Conservation (phyloP, 2,329 filamentous ascomycete species). For the Apiospora koreana region DNA sequence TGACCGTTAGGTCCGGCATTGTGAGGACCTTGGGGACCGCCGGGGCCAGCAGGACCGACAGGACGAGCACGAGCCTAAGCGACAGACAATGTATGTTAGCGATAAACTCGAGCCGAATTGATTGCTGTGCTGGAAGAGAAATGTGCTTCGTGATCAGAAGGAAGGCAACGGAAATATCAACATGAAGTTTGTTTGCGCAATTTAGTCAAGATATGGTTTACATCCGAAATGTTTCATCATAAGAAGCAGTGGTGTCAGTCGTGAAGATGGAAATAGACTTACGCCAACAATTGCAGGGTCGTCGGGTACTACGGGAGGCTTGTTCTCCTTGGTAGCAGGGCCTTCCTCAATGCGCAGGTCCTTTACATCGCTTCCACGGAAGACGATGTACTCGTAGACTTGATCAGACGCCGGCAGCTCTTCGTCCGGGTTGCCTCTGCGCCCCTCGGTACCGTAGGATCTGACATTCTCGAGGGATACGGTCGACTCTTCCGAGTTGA, state of each 20-base stretch:
- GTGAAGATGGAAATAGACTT: slow-evolving; percentile 54
- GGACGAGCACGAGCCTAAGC: slow-evolving; percentile 40
- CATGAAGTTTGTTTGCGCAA: slow-evolving; percentile 87
- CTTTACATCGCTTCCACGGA: slow-evolving; percentile 97
- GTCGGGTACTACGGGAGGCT: slow-evolving; percentile 79
- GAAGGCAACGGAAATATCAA: slow-evolving; percentile 99
- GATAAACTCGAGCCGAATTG: background rate
- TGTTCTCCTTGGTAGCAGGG: slow-evolving; percentile 71
- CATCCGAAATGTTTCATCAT: slow-evolving; percentile 99
- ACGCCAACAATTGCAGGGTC: slow-evolving; percentile 97
- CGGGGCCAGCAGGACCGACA: slow-evolving; percentile 25
- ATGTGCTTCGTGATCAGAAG: slow-evolving; percentile 73
- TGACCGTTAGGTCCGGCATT: slow-evolving; percentile 28
- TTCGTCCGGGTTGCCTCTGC: slow-evolving; percentile 74
- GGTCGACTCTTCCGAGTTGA: slow-evolving; percentile 95
- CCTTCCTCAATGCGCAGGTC: slow-evolving; percentile 91
- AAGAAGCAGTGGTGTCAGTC: slow-evolving; percentile 33
- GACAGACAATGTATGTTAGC: background rate
- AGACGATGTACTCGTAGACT: slow-evolving; percentile 98
- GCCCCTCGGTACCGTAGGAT: slow-evolving; percentile 92
- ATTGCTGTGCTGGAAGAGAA: background rate
- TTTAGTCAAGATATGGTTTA: slow-evolving; percentile 83
- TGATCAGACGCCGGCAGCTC: slow-evolving; percentile 84
- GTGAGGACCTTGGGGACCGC: slow-evolving; percentile 20
- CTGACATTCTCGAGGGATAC: slow-evolving; percentile 96